phyloP scores from a whole-genome alignment of 2,329 filamentous ascomycete species.

The Ramularia endophylla region DNA sequence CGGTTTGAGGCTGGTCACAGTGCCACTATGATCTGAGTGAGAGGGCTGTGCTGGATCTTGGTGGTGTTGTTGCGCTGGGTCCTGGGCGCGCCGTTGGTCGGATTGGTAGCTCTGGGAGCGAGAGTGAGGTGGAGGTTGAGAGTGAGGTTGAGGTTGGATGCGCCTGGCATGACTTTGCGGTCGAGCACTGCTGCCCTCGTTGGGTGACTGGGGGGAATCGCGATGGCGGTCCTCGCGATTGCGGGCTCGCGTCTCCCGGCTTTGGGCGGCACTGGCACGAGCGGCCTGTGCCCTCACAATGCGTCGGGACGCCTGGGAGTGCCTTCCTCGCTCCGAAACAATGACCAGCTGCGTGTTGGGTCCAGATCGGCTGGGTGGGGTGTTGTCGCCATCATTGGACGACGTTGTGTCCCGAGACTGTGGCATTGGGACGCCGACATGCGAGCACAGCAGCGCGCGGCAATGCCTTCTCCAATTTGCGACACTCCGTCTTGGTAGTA shows the following conservation, averaged over 20 bases:
- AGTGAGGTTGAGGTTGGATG: background rate
- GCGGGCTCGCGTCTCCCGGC: conserved; percentile 28
- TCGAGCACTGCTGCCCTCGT: conserved; percentile 3
- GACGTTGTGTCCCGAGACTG: conserved; percentile 11
- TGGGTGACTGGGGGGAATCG: conserved; percentile 15
- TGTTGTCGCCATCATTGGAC: conserved; percentile 7
- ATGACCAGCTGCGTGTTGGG: conserved; percentile 28
- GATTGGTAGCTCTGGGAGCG: too few relatives aligned
- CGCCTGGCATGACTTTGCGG: too few relatives aligned
- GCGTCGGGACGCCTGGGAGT: conserved; percentile 27
- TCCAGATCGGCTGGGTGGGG: conserved; percentile 2
- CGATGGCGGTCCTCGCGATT: conserved; percentile 26
- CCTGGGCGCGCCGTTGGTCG: conserved; percentile 3
- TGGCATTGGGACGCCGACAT: conserved; percentile 5
- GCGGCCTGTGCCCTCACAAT: conserved; percentile 31
- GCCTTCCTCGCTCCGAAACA: conserved; percentile 27
- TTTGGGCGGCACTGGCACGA: conserved; percentile 29
- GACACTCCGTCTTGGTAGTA: too few relatives aligned
- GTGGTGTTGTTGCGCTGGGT: conserved; percentile 1
- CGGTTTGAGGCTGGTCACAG: conserved; percentile 13
- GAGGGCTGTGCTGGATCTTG: background rate
- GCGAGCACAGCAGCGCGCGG: too few relatives aligned
- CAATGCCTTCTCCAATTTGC: too few relatives aligned
- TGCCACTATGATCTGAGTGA: conserved; percentile 2
- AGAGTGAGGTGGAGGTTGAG: conserved; percentile 1